Base-by-base conservation (phyloP, 768 basidiomycete genomes). In the Lentinula raphanica region DNA sequence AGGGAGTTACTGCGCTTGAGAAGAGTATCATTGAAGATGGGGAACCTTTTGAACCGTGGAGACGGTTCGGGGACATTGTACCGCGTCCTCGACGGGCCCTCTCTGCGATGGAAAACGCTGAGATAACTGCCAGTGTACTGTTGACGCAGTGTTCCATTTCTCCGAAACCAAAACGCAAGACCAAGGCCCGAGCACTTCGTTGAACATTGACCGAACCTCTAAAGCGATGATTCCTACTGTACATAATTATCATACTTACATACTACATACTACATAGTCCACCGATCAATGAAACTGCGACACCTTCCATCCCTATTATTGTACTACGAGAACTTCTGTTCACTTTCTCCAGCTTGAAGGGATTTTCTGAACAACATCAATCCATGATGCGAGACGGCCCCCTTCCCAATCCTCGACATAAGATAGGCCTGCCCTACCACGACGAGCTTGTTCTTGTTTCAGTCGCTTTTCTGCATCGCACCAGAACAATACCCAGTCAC, bases 401-500 rank as follows among this genome's bases (percentile, higher is more conserved):
- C 76, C 72, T 71, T 94, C 93, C 82, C 88, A 92, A 6, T 80
- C 74, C 68, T 87, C 90, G 9, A 93, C 74, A 65, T 86, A 88
- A 1, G 87, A 88, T 56, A 90, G 70, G 23, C 84, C 84, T 29
- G 79, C 80, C 58, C 77, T 83, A 57, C 79, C 80, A 15, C 87
- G 80, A 12, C 83, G 80, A 21, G 85, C 82, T 62, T 86, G 83
- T 65, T 87, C 86, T 19, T 80, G 81, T 70, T 82, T 86, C 27
- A 95, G 72, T 54, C 88, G 79, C 72, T 88, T 91, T 76, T 98
- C 96, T 1, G 88, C 93, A 74, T 99, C 97, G 71, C 95, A 97
- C 97, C 97, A 99, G 72, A 99, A 99, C 65, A 99, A 71, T 45
- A 93, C 86, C 92, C 96, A 99, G 25, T 85, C 76, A 11, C 87